Evolutionary conservation across 768 basidiomycete genomes (phyloP).

Genomic region (Suillus subalutaceus): DNA sequence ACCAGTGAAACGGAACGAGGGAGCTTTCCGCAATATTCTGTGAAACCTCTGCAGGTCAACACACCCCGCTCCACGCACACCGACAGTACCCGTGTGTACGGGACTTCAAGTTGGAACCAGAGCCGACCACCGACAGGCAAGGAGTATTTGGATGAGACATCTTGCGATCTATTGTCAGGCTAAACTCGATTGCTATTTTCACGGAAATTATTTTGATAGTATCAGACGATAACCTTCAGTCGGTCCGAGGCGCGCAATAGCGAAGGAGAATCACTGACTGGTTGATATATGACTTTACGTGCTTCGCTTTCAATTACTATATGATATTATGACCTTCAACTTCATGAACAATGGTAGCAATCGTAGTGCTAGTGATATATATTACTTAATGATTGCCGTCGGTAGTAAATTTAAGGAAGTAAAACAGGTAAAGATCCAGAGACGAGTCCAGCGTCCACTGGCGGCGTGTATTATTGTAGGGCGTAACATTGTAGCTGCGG

Average conservation of each 20-base stretch:
- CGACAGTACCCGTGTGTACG: not conserved
- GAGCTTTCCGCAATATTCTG: not conserved
- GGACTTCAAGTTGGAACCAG: not conserved
- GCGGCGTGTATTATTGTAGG: not conserved
- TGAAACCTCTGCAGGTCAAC: constrained; percentile 12
- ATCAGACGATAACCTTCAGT: not conserved
- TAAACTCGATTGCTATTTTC: not conserved
- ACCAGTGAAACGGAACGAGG: constrained; percentile 1
- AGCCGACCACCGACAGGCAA: not conserved
- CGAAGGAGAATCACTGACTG: not conserved
- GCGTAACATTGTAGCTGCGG: no score
- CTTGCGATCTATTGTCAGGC: not conserved
- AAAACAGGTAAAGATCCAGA: not conserved
- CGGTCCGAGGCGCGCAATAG: not conserved
- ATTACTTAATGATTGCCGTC: not conserved
- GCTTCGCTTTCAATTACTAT: no score
- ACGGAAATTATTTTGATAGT: not conserved
- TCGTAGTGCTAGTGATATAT: not conserved
- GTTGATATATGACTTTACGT: not conserved
- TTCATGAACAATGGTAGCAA: not conserved
- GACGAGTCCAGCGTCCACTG: not conserved
- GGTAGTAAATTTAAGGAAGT: not conserved
- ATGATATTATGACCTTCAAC: no score
- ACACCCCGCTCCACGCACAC: not conserved
- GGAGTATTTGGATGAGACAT: not conserved